Percentiles rank a stretch among this genome's conserved stretches.
Evolutionary conservation across 192 early-diverging fungal genomes (phyloP).

Genomic region (Coemansia sp.): DNA sequence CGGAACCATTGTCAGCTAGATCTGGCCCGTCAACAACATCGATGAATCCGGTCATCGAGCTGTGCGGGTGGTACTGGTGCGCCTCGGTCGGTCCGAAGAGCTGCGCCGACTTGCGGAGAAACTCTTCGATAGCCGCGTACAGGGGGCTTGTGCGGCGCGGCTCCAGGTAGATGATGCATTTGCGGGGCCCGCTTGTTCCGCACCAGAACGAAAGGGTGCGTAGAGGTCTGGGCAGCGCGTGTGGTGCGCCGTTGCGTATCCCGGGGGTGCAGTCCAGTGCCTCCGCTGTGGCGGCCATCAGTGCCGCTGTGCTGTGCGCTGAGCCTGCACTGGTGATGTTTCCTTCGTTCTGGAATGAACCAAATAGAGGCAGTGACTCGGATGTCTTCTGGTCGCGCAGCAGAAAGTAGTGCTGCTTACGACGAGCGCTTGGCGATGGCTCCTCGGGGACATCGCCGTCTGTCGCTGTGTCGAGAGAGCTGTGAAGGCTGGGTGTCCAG

Average conservation of each 20-base stretch:
- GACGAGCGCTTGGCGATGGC: background rate
- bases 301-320: background rate
- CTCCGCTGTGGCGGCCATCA: constrained; percentile 6
- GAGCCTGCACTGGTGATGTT: background rate
- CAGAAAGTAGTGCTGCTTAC: background rate
- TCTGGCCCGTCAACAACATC: constrained; percentile 17
- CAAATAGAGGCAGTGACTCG: too few species aligned
- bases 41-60: constrained; percentile 55
- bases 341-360: background rate
- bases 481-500: background rate
- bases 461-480: background rate
- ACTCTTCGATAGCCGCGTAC: constrained; percentile 37
- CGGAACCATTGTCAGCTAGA: background rate
- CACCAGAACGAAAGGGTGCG: constrained; percentile 24
- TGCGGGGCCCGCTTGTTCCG: constrained; percentile 17
- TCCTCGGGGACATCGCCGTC: background rate
- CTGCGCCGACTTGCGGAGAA: constrained; percentile 20
- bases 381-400: background rate
- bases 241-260: background rate
- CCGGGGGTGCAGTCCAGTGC: background rate
- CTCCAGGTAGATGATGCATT: constrained; percentile 49
- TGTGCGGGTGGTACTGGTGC: constrained; percentile 50
- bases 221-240: constrained; percentile 25
- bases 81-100: constrained; percentile 38
- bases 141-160: constrained; percentile 30